phyloP scores from a whole-genome alignment of 441 rosid genomes.

The Hura crepitans region DNA sequence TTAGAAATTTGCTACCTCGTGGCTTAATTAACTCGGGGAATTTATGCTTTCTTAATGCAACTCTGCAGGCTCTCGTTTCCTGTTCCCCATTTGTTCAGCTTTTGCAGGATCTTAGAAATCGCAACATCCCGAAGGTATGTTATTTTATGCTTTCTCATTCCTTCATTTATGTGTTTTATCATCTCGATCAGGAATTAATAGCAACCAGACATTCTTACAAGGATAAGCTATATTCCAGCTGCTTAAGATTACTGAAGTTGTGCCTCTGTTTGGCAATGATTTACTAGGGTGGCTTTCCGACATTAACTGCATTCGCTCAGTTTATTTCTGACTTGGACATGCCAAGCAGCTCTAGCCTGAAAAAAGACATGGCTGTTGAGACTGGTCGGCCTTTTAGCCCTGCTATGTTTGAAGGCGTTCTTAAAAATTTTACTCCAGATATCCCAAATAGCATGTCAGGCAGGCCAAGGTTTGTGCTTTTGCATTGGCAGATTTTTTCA shows the following conservation, averaged over 20 bases:
- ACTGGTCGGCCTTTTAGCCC: constrained; percentile 76
- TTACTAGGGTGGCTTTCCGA: constrained; percentile 68
- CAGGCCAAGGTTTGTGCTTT: constrained; percentile 68
- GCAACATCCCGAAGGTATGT: constrained; percentile 56
- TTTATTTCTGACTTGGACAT: constrained; percentile 61
- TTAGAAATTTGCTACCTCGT: constrained; percentile 51
- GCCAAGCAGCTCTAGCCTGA: constrained; percentile 43
- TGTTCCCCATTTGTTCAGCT: constrained; percentile 85
- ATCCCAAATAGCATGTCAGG: constrained; percentile 69
- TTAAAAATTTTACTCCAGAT: constrained; percentile 77
- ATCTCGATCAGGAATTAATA: not conserved
- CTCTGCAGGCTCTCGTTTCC: constrained; percentile 80
- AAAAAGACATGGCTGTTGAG: constrained; percentile 48
- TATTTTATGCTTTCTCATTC: not conserved
- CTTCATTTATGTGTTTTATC: not conserved
- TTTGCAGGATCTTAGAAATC: constrained; percentile 54
- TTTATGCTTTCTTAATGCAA: constrained; percentile 84
- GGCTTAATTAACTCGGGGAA: constrained; percentile 84
- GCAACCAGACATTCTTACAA: not conserved
- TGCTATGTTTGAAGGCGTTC: constrained; percentile 81
- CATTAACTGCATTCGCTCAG: constrained; percentile 67
- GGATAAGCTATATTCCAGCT: not conserved
- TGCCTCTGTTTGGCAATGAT: constrained; percentile 22
- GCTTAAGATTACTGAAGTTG: constrained; percentile 7
- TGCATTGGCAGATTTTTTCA: constrained; percentile 5